These are phyloP conservation scores for Kodamaea lidongshanica DNA, from an alignment of 805 yeast species.

Conservation along the genomic window DNA sequence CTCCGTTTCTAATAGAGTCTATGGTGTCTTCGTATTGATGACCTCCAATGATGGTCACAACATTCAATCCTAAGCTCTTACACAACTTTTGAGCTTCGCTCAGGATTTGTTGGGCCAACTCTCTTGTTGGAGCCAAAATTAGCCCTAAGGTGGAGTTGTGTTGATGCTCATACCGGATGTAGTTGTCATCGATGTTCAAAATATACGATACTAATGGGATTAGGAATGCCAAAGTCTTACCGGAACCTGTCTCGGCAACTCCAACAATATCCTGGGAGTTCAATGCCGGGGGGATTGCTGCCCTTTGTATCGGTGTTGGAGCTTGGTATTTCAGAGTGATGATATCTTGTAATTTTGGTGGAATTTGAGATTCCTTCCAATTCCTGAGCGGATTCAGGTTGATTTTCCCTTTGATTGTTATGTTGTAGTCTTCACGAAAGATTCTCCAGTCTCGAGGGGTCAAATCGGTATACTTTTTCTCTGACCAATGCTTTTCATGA, in stretches of 20 bases:
- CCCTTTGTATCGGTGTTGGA: slow-evolving; percentile 91
- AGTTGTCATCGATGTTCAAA: slow-evolving; percentile 26
- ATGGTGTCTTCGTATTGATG: slow-evolving; percentile 74
- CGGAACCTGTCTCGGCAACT: slow-evolving; percentile 95
- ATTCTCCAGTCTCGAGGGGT: slow-evolving; percentile 84
- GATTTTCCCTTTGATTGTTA: slow-evolving; percentile 44
- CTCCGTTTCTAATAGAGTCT: slow-evolving; percentile 51
- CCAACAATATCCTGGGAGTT: slow-evolving; percentile 66
- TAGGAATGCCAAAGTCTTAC: slow-evolving; percentile 81
- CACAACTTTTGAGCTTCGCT: slow-evolving; percentile 54
- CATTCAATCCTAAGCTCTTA: slow-evolving; percentile 33
- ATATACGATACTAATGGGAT: slow-evolving; percentile 64
- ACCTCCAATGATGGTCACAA: slow-evolving; percentile 81
- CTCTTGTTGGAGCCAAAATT: slow-evolving; percentile 88
- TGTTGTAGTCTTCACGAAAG: slow-evolving; percentile 69
- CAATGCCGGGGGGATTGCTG: slow-evolving; percentile 70
- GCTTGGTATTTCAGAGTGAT: slow-evolving; percentile 42
- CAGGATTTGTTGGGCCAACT: slow-evolving; percentile 83
- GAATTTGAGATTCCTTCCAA: slow-evolving; percentile 65
- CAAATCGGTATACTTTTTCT: slow-evolving; percentile 62
- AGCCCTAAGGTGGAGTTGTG: slow-evolving; percentile 58
- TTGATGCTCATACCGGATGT: slow-evolving; percentile 32
- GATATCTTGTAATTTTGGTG: slow-evolving; percentile 21
- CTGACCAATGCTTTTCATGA: slow-evolving; percentile 52
- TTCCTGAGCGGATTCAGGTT: slow-evolving; percentile 56